Conservation (phyloP, 78 protist species). For the Dictyostelium intermedium region DNA sequence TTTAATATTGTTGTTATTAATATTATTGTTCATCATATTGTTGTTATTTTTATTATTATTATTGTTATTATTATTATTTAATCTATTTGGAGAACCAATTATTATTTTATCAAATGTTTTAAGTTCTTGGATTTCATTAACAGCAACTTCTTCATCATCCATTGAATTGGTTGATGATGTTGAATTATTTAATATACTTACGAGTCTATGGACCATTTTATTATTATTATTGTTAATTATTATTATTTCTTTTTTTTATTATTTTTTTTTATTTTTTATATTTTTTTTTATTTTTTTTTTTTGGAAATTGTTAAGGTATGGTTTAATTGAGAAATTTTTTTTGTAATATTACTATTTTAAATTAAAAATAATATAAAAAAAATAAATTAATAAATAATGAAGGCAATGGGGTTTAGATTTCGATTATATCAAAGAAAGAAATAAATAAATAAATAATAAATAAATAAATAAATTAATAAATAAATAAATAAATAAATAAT, state of each 20-base stretch:
- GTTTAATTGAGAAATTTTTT: neutral
- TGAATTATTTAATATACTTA: conserved; percentile 13
- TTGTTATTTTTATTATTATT: conserved; percentile 13
- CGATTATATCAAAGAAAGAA: neutral
- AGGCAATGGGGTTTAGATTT: no score
- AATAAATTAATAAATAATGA: no score
- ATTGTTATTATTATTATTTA: neutral
- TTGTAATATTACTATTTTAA: neutral
- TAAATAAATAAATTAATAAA: neutral
- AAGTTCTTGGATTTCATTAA: conserved; percentile 13
- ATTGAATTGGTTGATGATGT: neutral
- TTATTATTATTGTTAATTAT: no score
- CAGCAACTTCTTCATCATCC: neutral
- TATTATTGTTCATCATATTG: neutral
- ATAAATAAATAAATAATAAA: neutral
- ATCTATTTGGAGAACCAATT: neutral
- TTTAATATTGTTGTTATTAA: neutral
- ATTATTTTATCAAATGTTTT: conserved; percentile 3
- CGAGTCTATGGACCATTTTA: neutral
- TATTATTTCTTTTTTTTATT: no score
- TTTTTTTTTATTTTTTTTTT: neutral
- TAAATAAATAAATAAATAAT: neutral
- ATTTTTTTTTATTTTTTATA: neutral
- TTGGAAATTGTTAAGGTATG: neutral
- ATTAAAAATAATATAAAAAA: no score